Base-by-base conservation (phyloP, 2,329 filamentous ascomycete genomes). In the Cladosporium sphaerospermum region DNA sequence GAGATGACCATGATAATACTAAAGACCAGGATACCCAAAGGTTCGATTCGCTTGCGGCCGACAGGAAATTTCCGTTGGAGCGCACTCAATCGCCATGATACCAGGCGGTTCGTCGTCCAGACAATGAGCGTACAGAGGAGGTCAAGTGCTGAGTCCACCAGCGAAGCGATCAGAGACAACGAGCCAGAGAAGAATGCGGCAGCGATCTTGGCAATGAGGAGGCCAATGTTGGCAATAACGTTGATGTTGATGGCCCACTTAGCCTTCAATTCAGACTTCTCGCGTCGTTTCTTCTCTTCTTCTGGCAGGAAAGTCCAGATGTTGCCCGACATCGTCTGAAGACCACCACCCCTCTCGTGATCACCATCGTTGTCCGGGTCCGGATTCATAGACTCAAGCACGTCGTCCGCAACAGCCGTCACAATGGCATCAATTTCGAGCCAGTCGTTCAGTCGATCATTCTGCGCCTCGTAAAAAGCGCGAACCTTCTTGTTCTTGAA, bases 1-100 rank as follows among this genome's bases (percentile, higher is more conserved):
- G 79, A 82, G 3, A 82, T 77, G 45, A 84, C 74, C 81, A 84
- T 84, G 56, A 81, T 78, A 57, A 83, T 78, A 23, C 76, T 79
- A 66, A 84, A 84, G 45, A 83, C 80, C 9, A 84, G 71, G 43
- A 84, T 82, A 1, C 81, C 81, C 7, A 84, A 70, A 0, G 81
- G 81, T 57, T 84, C 81, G 7, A 84, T 73, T 8, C 81, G 74
- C 44, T 74, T 71, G 23, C 77, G 71, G 4, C 78, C 78, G 18
- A 84, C 79, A 0, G 81, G 81, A 61, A 84, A 84, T 33, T 74
- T 75, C 56, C 76, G 74, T 48, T 73, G 71, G 9, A 83, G 67
- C 2, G 71, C 67, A 4, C 67, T 64, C 4, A 83, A 63, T 16
- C 75, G 74, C 82, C 82, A 84, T 10, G 75, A 68, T 3, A 84